Evolutionary conservation across 176 grass and related monocot genomes (phyloP), one percentile per base, ranked within the genome.

Genomic region (Raddia guianensis): DNA sequence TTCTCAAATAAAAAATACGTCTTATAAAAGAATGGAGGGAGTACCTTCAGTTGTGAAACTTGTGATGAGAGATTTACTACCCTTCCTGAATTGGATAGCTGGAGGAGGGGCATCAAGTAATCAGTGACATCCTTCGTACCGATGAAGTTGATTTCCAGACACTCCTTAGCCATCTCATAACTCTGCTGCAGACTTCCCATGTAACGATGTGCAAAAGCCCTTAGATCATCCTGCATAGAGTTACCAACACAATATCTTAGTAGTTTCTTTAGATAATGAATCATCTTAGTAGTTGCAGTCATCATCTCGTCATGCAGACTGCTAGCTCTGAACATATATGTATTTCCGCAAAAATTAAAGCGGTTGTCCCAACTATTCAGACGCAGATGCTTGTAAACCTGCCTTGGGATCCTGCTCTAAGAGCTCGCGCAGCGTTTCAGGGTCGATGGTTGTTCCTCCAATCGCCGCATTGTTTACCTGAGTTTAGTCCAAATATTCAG

Each of bases 21-120:
- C 1, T 1, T 27, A 27, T 27, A 27, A 27, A 27, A 27, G 27
- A 27, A 27, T 1, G 27, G 27, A 27, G 27, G 27, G 27, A 27
- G 27, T 27, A 91, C 90, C 86, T 85, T 63, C 12, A 89, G 52
- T 40, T 90, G 76, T 19, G 65, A 80, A 63, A 37, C 18, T 18
- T 10, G 3, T 43, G 91, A 87, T 54, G 91, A 82, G 73, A 93
- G 12, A 78, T 89, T 93, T 44, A 93, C 66, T 5, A 89, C 76
- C 49, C 59, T 89, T 34, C 71, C 84, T 49, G 76, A 78, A 73
- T 69, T 49, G 60, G 91, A 87, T 82, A 81, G 50, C n/a, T 54
- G 63, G 34, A 92, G 80, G 61, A 86, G 82, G 13, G 86, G 90
- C 18, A 86, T 21, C 34, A 92, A 49, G 56, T 79, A 72, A 65